Evolutionary conservation across 768 basidiomycete species (phyloP), one percentile per base, ranked within the genome.

Genomic region (Pleurotus pulmonarius): DNA sequence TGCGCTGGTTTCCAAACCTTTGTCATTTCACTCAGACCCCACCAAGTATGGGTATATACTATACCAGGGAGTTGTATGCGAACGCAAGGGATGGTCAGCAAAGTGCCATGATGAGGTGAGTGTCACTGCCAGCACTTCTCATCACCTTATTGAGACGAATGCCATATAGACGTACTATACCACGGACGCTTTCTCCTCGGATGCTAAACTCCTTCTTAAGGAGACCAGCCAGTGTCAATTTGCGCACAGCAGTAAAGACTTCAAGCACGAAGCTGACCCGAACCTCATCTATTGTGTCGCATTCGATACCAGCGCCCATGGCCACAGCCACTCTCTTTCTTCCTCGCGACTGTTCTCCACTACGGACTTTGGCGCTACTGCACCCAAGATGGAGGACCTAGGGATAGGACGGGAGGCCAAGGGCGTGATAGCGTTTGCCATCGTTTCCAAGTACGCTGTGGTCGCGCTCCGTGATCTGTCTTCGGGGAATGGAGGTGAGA

Each of bases 361-460:
- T 56, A 83, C 85, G 2, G 91, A 97, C 74, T 98, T 92, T 69
- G 98, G 96, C 78, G 61, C 75, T 3, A 65, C 69, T 0, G 82
- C 85, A 4, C 79, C 67, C 45, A 77, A 77, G n/a, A 75, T 89
- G 46, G 93, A 96, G 63, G 90, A 93, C 63, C 78, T 99, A 1
- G 92, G 94, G 1, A 88, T 93, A 15, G 87, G 85, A 4, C 92
- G 86, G 71, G 85, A 87, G 52, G 90, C 94, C 0, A 85, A 83
- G 29, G 97, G 96, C 0, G 86, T 99, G n/a, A 78, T 92, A 4
- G 96, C 93, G 0, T 83, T 99, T 51, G 96, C 96, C 0, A 90
- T 95, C 54, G 92, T 97, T 5, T 87, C 86, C 70, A 94, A 95
- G 67, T 99, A 87, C 66, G 88, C 92, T 4, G 89, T 98, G 8